Evolutionary conservation across 179 eudicot species (phyloP), one percentile per base, ranked within the genome.

Genomic region (Corrigiola litoralis): DNA sequence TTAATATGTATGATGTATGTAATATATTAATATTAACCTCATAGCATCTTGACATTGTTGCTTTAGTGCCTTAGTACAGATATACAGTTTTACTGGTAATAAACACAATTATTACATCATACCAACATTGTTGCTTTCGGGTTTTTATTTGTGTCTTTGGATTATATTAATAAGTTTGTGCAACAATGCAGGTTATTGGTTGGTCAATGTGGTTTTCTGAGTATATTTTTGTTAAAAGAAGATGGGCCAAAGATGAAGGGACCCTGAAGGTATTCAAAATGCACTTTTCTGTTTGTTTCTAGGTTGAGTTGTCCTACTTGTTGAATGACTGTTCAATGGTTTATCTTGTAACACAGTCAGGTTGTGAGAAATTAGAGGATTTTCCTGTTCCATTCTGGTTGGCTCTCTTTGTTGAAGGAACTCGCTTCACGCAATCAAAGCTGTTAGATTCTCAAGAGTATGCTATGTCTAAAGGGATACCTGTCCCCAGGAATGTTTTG

Each of bases 391-490:
- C 97, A 28, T 85, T 87, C 64, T 90, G 95, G 95, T 58, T 90
- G 76, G 97, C 92, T 51, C 84, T 89, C 65, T 85, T 89, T 72
- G 87, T 79, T 21, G 96, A 87, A 81, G 96, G 96, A 61, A 90
- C 97, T 69, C 92, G 97, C 45, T 87, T 90, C 76, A 90, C 95
- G 10, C 82, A 74, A 41, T 70, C 82, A 47, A 90, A 90, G 76
- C 82, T 90, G 72, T 56, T 71, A 55, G 95, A 85, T 41, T 89
- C 97, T 58, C 97, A 90, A 68, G 72, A 77, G 48, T 87, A 75
- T 79, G 97, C 97, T 47, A 48, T 64, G 50, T 77, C 87, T 50
- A 73, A 74, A 20, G 86, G 91, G 63, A 69, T 87, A 72, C 86
- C 83, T 37, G 67, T 85, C 65, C 97, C 97, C 38, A 82, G 71